Conservation (phyloP, 805 yeast species). For the Pichia deserticola region DNA sequence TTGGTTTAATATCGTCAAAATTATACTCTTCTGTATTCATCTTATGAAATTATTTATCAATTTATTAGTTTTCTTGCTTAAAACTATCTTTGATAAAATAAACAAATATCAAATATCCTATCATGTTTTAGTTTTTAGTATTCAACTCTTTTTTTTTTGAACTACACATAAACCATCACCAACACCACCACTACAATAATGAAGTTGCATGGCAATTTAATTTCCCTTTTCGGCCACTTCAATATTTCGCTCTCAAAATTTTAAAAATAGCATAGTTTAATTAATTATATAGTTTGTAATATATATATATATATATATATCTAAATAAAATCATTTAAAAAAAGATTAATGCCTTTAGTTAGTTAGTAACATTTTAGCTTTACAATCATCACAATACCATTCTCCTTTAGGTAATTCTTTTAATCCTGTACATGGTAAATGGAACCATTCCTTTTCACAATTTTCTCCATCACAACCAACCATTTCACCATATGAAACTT, state of each 20-base stretch:
- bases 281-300: neutral
- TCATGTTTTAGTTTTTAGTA: too few relatives aligned
- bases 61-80: too few relatives aligned
- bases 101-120: too few relatives aligned
- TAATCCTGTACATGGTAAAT: slow-evolving; percentile 85
- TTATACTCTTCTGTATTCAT: slow-evolving; percentile 8
- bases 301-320: too few relatives aligned
- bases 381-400: slow-evolving; percentile 74
- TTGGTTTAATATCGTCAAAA: slow-evolving; percentile 12
- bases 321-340: too few relatives aligned
- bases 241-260: neutral
- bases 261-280: too few relatives aligned
- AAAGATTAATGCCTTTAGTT: too few relatives aligned
- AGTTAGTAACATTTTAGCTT: slow-evolving; percentile 10
- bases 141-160: too few relatives aligned
- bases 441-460: slow-evolving; percentile 94
- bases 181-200: too few relatives aligned
- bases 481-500: slow-evolving; percentile 97
- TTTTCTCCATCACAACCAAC: slow-evolving; percentile 96
- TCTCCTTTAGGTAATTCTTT: slow-evolving; percentile 80
- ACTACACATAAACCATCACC: too few relatives aligned
- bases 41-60: neutral
- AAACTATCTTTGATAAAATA: too few relatives aligned
- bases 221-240: slow-evolving; percentile 5
- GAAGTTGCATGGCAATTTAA: too few relatives aligned